phyloP scores from a whole-genome alignment of 2,329 filamentous ascomycete genomes.

The Trichoderma cornu-damae region DNA sequence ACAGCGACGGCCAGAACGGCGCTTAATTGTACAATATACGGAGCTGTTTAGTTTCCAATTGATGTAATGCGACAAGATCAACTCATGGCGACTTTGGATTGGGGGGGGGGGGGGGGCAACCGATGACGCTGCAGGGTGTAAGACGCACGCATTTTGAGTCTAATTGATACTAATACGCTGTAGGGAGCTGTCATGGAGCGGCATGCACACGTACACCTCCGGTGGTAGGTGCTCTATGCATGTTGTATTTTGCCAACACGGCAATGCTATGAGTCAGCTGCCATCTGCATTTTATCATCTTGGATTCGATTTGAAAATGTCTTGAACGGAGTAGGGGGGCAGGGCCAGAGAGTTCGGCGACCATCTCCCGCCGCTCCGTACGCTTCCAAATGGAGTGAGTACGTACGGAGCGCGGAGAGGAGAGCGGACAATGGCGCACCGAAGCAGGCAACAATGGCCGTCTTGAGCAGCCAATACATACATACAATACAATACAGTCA shows the following conservation, averaged over 20 bases:
- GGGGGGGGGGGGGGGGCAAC: too few relatives aligned
- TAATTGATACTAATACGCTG: not conserved
- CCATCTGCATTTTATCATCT: not conserved
- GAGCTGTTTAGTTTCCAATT: conserved; percentile 21
- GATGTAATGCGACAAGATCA: conserved; percentile 21
- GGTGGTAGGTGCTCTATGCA: too few relatives aligned
- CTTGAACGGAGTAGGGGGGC: not conserved
- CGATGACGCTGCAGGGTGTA: not conserved
- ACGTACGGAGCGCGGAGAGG: not conserved
- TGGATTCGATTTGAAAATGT: not conserved
- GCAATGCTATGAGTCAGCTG: not conserved
- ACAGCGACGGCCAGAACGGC: conserved; percentile 23
- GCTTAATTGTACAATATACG: conserved; percentile 27
- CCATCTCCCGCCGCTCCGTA: not conserved
- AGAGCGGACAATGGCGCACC: not conserved
- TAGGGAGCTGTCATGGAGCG: not conserved
- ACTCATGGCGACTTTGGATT: not conserved
- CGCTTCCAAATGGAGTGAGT: not conserved
- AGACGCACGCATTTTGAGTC: not conserved
- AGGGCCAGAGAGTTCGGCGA: not conserved
- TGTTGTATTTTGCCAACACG: too few relatives aligned
- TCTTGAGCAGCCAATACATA: not conserved
- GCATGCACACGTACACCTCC: too few relatives aligned
- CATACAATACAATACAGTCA: too few relatives aligned
- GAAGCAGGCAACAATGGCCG: not conserved